phyloP scores from a whole-genome alignment of 1,139 yeast species.

The Debaryomyces sp. region DNA sequence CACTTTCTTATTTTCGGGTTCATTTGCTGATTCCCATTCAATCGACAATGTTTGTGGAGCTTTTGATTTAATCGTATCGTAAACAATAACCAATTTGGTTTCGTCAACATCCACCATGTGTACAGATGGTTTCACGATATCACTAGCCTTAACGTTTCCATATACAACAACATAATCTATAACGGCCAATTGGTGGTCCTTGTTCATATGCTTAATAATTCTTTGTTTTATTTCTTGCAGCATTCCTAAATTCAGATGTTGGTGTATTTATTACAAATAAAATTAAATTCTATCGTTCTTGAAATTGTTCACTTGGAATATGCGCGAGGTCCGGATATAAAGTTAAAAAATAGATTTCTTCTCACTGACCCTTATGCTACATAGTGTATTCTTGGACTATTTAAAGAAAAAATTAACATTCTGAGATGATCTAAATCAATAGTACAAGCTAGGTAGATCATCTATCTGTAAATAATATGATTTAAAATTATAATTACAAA shows the following conservation, averaged over 20 bases:
- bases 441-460: no score
- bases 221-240: slow-evolving; percentile 29
- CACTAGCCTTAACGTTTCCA: slow-evolving; percentile 51
- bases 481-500: neutral
- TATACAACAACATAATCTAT: slow-evolving; percentile 71
- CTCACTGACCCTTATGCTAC: neutral
- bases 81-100: slow-evolving; percentile 49
- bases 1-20: slow-evolving; percentile 48
- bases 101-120: slow-evolving; percentile 50
- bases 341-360: neutral
- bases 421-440: no score
- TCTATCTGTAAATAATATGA: no score
- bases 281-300: neutral
- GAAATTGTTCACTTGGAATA: neutral
- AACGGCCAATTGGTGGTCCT: slow-evolving; percentile 67
- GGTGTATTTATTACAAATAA: neutral
- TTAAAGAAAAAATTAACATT: no score
- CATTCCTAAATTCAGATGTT: slow-evolving; percentile 10
- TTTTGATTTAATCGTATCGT: slow-evolving; percentile 23
- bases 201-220: slow-evolving; percentile 72
- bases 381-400: neutral
- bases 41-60: slow-evolving; percentile 20
- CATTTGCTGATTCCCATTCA: slow-evolving; percentile 47
- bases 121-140: slow-evolving; percentile 27
- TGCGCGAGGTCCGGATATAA: neutral